Evolutionary conservation across 2,329 filamentous ascomycete species (phyloP).

Genomic region (Sporothrix schenckii): DNA sequence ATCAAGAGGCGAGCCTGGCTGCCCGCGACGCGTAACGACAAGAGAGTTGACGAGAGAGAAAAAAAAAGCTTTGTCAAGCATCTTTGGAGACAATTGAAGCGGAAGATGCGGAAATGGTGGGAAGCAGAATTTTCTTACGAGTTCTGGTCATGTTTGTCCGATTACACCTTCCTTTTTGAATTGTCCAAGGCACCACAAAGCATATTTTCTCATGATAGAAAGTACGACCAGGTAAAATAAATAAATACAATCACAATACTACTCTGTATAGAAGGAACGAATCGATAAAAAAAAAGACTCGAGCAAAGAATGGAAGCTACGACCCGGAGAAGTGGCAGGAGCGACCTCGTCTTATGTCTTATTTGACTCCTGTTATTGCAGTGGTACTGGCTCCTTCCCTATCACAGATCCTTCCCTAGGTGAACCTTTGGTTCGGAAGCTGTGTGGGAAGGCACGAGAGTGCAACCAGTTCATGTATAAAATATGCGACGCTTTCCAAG

Average conservation of each 20-base stretch:
- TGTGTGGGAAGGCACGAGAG: conserved; percentile 21
- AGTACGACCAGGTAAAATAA: background rate
- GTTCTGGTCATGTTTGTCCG: too few relatives aligned
- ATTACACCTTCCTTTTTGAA: background rate
- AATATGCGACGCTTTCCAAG: background rate
- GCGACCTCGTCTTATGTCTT: background rate
- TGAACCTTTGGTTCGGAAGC: conserved; percentile 19
- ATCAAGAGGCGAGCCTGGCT: background rate
- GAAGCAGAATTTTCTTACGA: background rate
- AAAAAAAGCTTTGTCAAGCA: background rate
- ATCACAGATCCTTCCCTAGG: background rate
- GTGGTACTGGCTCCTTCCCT: background rate
- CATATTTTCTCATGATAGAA: background rate
- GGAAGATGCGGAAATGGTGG: background rate
- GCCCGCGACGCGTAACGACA: background rate
- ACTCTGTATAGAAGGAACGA: background rate
- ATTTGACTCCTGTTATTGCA: background rate
- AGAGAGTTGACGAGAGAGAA: background rate
- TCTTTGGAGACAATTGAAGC: background rate
- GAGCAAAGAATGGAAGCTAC: background rate
- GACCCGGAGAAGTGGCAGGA: background rate
- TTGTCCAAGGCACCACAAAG: background rate
- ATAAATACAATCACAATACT: too few relatives aligned
- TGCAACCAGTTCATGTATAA: conserved; percentile 23
- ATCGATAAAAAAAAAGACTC: background rate